Evolutionary conservation across 2,329 filamentous ascomycete species (phyloP), one percentile per base, ranked within the genome.

Genomic region (Trichothecium sympodiale): DNA sequence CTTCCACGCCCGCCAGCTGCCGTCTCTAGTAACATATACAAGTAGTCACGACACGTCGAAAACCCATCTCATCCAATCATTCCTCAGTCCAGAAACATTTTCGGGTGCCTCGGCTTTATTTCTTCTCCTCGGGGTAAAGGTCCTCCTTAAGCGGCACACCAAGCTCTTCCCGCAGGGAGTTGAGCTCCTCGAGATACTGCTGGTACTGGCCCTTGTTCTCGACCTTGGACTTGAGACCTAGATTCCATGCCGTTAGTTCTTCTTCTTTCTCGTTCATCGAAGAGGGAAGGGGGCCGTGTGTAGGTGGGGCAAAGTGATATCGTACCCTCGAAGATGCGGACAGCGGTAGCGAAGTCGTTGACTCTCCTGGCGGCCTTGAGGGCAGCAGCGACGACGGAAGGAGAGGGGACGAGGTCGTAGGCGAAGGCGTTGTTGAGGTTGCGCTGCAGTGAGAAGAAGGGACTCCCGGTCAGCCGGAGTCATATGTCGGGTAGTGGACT

Each of bases 381-480:
- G 46, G 91, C 91, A 53, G 91, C 88, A 53, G 77, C 77, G 62
- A 95, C 76, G 59, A 98, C 91, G 50, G 84, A 78, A 46, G 89
- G 80, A 31, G 89, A 91, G 56, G 93, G 91, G 48, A 98, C 91
- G 56, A 98, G 82, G 80, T 98, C 91, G 80, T 98, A 98, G 59
- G 91, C 91, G 69, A 98, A 98, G 61, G 87, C 89, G 71, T 98
- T 98, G 81, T 98, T 98, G 58, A 94, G 74, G 72, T 94, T 94
- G 65, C 87, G 84, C 71, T 76, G 51, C 40, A 35, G 29, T 25
- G 20, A 10, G 20, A 6, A 37, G 8, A 28, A 37, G 6, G 26
- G 13, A 8, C 8, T 12, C 15, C 13, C 4, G 16, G 17, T 3
- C 16, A 29, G 26, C 17, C 14, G 14, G 31, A 33, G 17, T 28